phyloP scores from a whole-genome alignment of 805 yeast species.

The Ogataea corticis region DNA sequence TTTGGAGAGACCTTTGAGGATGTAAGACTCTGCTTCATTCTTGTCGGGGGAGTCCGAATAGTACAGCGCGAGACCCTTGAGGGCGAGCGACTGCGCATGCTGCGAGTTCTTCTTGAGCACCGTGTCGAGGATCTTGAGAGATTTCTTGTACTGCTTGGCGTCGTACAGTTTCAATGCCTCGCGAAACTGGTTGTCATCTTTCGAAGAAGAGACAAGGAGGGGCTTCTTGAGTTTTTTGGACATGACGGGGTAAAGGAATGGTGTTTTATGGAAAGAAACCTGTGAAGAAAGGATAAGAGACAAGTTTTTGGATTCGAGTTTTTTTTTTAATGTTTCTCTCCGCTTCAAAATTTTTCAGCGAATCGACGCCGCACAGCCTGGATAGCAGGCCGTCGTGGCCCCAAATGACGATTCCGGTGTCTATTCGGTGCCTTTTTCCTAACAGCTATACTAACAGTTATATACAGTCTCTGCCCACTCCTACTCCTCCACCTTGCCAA shows the following conservation, averaged over 20 bases:
- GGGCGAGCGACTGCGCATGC: conserved; percentile 79
- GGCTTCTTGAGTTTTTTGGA: conserved; percentile 8
- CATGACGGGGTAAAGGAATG: neutral
- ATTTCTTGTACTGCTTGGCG: conserved; percentile 80
- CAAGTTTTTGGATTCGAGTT: too few relatives aligned
- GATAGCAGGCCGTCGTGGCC: too few relatives aligned
- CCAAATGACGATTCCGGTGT: too few relatives aligned
- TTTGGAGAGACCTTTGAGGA: conserved; percentile 60
- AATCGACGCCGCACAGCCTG: neutral
- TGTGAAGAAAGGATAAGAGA: neutral
- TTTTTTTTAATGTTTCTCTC: neutral
- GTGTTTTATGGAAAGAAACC: neutral
- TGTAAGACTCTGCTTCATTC: conserved; percentile 62
- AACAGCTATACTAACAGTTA: too few relatives aligned
- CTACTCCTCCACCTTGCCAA: conserved; percentile 60
- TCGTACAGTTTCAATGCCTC: conserved; percentile 86
- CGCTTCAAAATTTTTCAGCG: neutral
- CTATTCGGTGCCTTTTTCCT: too few relatives aligned
- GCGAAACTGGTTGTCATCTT: conserved; percentile 75
- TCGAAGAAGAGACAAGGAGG: conserved; percentile 28
- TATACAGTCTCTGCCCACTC: too few relatives aligned
- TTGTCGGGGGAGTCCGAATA: conserved; percentile 50
- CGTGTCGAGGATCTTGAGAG: conserved; percentile 72
- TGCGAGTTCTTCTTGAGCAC: conserved; percentile 72
- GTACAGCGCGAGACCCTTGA: conserved; percentile 74